Base-by-base conservation (phyloP, 768 basidiomycete species). In the Tricholoma bakamatsutake region DNA sequence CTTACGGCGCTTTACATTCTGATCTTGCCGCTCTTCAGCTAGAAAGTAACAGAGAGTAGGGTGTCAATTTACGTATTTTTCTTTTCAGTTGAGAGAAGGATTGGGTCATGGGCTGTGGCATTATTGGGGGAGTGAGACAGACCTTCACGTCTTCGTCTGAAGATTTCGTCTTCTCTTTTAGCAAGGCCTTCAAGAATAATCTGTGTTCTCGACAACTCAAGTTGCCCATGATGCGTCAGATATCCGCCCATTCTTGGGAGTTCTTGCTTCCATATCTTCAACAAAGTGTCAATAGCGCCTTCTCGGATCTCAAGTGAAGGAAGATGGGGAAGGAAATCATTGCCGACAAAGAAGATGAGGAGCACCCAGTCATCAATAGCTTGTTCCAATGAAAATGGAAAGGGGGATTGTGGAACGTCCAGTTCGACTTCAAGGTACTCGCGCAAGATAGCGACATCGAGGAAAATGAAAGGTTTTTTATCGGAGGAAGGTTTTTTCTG, bases 321-420 rank as follows among this genome's bases (percentile, higher is more conserved):
- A 56, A 99, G 80, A 76, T 99, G 97, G 18, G 97, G 97, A 64
- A 99, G 80, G 81, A 99, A 95, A 78, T 98, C 93, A 76, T 99
- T 99, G 63, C 97, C 97, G 69, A 99, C 97, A 73, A 99, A 98
- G 85, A 99, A 99, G 63, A 98, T 98, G 66, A 99, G 83, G 67
- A 99, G 85, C 63, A 99, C 93, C 97, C 97, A 99, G 71, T 99
- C 97, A 81, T 99, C 97, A 72, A 99, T 90, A 35, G 97, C 94
- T 71, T 88, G 87, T 73, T 99, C 97, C 70, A 98, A 79, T 65
- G 90, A 84, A 81, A 96, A 98, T 31, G 87, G 84, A 75, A 97
- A 94, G 2, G 85, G 75, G 15, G 80, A 71, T 57, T 81, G 73
- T n/a, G 87, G 76, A 31, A 96, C 80, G 72, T 92, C 85, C 61